These are phyloP conservation scores for Paramyrothecium roridum DNA, from an alignment of 2,329 filamentous ascomycete species.

Conservation along the genomic window DNA sequence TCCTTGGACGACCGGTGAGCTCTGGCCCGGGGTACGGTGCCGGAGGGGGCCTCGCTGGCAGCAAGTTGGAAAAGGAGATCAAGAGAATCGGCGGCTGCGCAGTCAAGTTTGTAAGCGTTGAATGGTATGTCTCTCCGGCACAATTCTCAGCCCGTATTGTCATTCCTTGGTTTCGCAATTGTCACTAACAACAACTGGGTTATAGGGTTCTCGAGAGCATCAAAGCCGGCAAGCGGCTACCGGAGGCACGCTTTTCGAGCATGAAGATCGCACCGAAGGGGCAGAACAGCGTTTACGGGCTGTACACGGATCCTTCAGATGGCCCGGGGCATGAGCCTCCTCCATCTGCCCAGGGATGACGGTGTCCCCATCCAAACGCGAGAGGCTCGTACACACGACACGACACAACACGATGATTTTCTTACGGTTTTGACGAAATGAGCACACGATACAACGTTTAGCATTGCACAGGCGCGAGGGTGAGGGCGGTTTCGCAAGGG, in stretches of 20 bases:
- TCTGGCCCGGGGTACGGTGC: conserved; percentile 42
- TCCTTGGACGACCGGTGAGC: conserved; percentile 62
- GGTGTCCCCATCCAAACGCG: not conserved
- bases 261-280: conserved; percentile 58
- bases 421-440: not conserved
- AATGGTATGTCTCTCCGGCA: conserved; percentile 56
- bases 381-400: no score
- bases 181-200: not conserved
- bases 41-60: conserved; percentile 72
- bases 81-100: conserved; percentile 61
- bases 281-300: conserved; percentile 62
- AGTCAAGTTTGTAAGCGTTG: conserved; percentile 75
- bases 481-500: not conserved
- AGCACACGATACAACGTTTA: not conserved
- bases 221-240: conserved; percentile 68
- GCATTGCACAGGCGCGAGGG: not conserved
- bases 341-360: not conserved
- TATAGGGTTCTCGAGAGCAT: conserved; percentile 78
- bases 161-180: not conserved
- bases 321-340: not conserved
- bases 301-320: conserved; percentile 27
- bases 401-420: no score
- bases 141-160: not conserved
- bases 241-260: conserved; percentile 69
- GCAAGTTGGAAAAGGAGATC: conserved; percentile 82